phyloP scores from a whole-genome alignment of 306 rosid genomes.

The Glycine soja region DNA sequence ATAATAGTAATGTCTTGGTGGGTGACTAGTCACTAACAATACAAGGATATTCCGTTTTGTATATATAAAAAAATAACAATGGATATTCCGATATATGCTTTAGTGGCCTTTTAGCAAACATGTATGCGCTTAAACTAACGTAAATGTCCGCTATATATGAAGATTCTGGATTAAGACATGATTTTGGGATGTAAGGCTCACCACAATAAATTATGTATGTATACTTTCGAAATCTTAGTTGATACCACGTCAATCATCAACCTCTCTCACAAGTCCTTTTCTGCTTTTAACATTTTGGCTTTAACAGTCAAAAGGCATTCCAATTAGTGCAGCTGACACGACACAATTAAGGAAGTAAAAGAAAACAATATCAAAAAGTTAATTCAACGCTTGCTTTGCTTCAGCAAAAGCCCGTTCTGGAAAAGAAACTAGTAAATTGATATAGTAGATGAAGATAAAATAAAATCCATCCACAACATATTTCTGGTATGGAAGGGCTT shows the following conservation, averaged over 20 bases:
- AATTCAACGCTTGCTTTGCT: not conserved
- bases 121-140: not conserved
- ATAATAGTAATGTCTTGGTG: conserved; percentile 31
- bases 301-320: conserved; percentile 29
- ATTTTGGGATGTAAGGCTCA: conserved; percentile 27
- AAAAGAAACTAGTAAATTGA: not conserved
- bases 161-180: conserved; percentile 34
- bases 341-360: not conserved
- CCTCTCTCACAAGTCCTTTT: conserved; percentile 33
- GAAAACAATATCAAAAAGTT: conserved; percentile 17
- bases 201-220: not conserved
- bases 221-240: conserved; percentile 31
- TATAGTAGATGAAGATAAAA: not conserved
- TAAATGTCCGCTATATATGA: not conserved
- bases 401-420: not conserved
- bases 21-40: not conserved
- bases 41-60: conserved; percentile 28
- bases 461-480: not conserved
- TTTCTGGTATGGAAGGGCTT: not conserved
- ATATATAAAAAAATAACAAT: not conserved
- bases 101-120: not conserved
- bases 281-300: not conserved
- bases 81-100: conserved; percentile 20
- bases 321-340: conserved; percentile 31
- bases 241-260: conserved; percentile 46